phyloP scores from a whole-genome alignment of 768 basidiomycete genomes.

The Panaeolus papilionaceus region DNA sequence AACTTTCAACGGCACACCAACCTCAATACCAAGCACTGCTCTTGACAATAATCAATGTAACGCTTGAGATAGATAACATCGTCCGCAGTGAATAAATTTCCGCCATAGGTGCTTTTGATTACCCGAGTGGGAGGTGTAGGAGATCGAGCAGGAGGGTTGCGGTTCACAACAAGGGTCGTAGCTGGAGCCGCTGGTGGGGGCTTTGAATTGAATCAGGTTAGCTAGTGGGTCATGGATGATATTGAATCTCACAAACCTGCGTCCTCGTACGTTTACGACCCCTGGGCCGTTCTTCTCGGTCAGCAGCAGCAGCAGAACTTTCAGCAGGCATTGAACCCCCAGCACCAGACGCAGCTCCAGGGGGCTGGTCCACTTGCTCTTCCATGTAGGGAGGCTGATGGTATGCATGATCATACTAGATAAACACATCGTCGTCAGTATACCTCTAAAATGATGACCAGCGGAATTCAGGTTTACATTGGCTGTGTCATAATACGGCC shows the following conservation, averaged over 20 bases:
- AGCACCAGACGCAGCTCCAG: slow-evolving; percentile 25
- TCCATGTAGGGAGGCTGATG: slow-evolving; percentile 52
- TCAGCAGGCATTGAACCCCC: slow-evolving; percentile 36
- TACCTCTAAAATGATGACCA: not conserved
- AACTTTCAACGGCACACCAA: slow-evolving; percentile 30
- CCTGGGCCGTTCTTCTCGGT: slow-evolving; percentile 51
- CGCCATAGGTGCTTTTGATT: slow-evolving; percentile 89
- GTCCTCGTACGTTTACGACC: slow-evolving; percentile 75
- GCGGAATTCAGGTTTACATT: slow-evolving; percentile 39
- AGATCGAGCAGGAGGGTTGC: slow-evolving; percentile 75
- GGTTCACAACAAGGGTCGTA: slow-evolving; percentile 68
- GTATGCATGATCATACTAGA: slow-evolving; percentile 60
- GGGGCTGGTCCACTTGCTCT: slow-evolving; percentile 42
- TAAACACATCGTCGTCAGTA: not conserved
- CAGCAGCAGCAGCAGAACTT: slow-evolving; percentile 30
- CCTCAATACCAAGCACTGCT: slow-evolving; percentile 85
- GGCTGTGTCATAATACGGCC: slow-evolving; percentile 64
- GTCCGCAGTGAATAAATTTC: slow-evolving; percentile 85
- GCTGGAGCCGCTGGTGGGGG: slow-evolving; percentile 70
- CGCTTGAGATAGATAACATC: slow-evolving; percentile 85
- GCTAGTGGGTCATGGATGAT: slow-evolving; percentile 17
- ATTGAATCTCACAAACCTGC: slow-evolving; percentile 45
- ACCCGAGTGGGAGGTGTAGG: slow-evolving; percentile 85
- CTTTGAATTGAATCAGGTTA: slow-evolving; percentile 36
- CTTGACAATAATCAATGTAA: slow-evolving; percentile 91